These are phyloP conservation scores for Alternaria triticina DNA, from an alignment of 2,329 filamentous ascomycete species.

Conservation along the genomic window DNA sequence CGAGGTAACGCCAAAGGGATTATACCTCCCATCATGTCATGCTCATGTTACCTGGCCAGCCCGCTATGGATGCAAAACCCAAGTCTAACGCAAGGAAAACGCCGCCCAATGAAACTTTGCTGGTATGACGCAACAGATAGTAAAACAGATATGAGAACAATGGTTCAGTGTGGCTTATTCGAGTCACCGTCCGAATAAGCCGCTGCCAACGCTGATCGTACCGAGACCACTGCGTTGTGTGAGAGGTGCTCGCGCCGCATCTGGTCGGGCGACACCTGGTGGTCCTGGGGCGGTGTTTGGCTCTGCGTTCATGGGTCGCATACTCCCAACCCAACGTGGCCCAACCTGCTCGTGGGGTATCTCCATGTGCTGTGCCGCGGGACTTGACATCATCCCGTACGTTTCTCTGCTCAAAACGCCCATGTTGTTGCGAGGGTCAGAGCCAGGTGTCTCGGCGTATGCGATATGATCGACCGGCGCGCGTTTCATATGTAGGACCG, in stretches of 20 bases:
- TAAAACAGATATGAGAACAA: constrained; percentile 11
- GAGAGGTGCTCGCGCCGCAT: constrained; percentile 28
- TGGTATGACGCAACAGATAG: not conserved
- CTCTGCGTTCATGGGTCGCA: constrained; percentile 25
- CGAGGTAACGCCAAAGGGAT: not conserved
- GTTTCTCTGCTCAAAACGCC: constrained; percentile 32
- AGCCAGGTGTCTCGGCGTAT: constrained; percentile 36
- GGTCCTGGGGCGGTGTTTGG: constrained; percentile 18
- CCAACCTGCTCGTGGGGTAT: constrained; percentile 31
- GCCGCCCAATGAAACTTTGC: not conserved
- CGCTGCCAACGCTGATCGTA: constrained; percentile 40
- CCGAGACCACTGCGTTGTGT: constrained; percentile 40
- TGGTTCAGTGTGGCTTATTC: not conserved
- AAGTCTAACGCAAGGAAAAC: constrained; percentile 2
- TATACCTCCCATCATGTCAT: constrained; percentile 2
- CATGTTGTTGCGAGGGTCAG: constrained; percentile 34
- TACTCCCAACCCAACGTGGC: constrained; percentile 33
- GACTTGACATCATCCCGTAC: constrained; percentile 41
- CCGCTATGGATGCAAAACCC: constrained; percentile 3
- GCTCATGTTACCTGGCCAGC: not conserved
- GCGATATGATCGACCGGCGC: constrained; percentile 36
- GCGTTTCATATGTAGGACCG: constrained; percentile 48
- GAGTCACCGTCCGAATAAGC: constrained; percentile 41
- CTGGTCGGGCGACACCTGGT: constrained; percentile 31
- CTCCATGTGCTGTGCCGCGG: constrained; percentile 33